Conservation (phyloP, 1,284 basidiomycete species). For the Thelephora terrestris region DNA sequence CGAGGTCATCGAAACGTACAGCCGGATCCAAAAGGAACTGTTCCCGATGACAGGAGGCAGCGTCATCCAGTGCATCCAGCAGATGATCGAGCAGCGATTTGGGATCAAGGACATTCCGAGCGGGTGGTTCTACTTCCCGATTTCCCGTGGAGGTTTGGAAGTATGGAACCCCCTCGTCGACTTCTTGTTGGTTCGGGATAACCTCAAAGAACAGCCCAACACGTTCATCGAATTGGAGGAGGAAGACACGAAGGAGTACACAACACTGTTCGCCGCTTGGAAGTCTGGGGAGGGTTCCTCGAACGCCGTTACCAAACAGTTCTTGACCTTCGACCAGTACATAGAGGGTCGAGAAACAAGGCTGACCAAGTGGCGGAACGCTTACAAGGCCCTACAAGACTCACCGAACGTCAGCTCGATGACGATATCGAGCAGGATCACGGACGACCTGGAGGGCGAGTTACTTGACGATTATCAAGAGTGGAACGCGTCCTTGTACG, state of each 20-base stretch:
- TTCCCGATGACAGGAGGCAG: constrained; percentile 21
- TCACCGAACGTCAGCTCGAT: constrained; percentile 7
- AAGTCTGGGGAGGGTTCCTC: constrained; percentile 18
- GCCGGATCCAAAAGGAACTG: constrained; percentile 27
- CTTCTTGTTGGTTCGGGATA: constrained; percentile 23
- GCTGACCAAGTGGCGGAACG: constrained; percentile 20
- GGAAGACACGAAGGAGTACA: constrained; percentile 11
- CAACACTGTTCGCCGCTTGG: constrained; percentile 10
- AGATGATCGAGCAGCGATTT: constrained; percentile 25
- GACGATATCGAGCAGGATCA: constrained; percentile 3
- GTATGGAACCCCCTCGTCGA: constrained; percentile 30
- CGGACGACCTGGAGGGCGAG: constrained; percentile 18
- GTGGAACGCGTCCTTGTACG: constrained; percentile 32
- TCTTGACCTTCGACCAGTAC: constrained; percentile 29
- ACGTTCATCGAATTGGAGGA: constrained; percentile 15
- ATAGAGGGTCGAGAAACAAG: constrained; percentile 23
- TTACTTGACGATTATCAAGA: constrained; percentile 13
- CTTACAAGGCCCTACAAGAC: constrained; percentile 23
- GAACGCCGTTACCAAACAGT: constrained; percentile 17
- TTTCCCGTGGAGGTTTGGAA: constrained; percentile 30
- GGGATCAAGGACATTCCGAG: constrained; percentile 27
- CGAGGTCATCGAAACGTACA: constrained; percentile 26
- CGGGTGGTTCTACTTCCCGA: constrained; percentile 35
- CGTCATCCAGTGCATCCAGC: constrained; percentile 25
- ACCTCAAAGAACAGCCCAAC: constrained; percentile 7